Base-by-base conservation (phyloP, 805 yeast species). In the Saccharomycopsis babjevae region DNA sequence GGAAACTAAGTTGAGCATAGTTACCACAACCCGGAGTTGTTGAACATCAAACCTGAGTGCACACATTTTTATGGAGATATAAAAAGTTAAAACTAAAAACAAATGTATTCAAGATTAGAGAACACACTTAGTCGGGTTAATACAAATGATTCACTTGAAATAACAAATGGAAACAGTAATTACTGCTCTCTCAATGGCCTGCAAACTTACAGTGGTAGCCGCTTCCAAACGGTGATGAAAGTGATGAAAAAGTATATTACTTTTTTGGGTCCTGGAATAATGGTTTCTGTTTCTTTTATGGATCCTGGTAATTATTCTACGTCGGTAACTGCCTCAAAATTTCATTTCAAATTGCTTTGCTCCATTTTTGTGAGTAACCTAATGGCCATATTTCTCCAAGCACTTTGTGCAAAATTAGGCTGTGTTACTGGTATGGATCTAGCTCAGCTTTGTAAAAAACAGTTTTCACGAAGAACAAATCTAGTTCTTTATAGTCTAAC, bases 251-350 rank as follows among this genome's bases (percentile, higher is more conserved):
- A 84, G 66, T 88, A 85, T 70, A 72, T 77, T 50, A 73, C 77
- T 64, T 88, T 88, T 70, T 77, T 93, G n/a, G 98, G 98, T 0
- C 98, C 98, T 0, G 98, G 99, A 0, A 75, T 93, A 56, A 87
- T 93, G 96, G 96, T 94, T 1, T 81, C 92, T 4, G 97, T 93
- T 39, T 93, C 97, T 0, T 94, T 92, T 71, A 89, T 94, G 90
- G 98, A 93, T 68, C 98, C 99, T 0, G 99, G 99, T 4, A 93
- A 94, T 74, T 93, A 92, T 73, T 87, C 97, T 43, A 89, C 97
- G 0, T 96, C 94, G 10, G 97, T 93, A 15, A 88, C 94, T 8
- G 94, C 96, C 1, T 86, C 96, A 38, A 86, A 89, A 32, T 89
- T 87, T 71, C 83, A 86, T 66, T 93, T 86, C 71, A 85, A 88